Percentiles rank a stretch among this genome's conserved stretches.
Evolutionary conservation across 176 grass and related monocot species (phyloP).

Genomic region (Oryza meridionalis): DNA sequence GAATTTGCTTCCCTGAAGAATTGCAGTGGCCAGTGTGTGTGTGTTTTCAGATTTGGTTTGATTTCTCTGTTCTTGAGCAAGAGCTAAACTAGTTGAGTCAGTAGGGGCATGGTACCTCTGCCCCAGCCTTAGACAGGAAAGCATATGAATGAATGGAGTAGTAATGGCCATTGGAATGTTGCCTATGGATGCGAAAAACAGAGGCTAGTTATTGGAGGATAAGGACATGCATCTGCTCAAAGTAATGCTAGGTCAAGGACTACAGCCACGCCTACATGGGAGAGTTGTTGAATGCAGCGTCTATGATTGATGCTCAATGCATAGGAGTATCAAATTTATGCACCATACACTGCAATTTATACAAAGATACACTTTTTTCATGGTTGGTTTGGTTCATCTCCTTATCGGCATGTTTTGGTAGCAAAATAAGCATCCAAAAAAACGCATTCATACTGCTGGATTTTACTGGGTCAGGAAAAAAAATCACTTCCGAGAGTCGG

Average conservation of each 20-base stretch:
- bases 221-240: constrained; percentile 26
- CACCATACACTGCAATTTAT: not conserved
- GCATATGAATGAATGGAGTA: not conserved
- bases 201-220: not conserved
- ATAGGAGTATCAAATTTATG: not conserved
- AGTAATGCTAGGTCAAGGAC: constrained; percentile 27
- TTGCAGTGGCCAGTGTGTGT: not conserved
- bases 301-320: constrained; percentile 1
- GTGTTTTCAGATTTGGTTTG: not conserved
- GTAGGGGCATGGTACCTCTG: not conserved
- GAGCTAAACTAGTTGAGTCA: not conserved
- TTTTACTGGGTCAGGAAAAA: not conserved
- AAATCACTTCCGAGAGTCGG: not conserved
- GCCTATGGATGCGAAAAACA: not conserved
- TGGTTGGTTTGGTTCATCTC: not conserved
- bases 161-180: not conserved
- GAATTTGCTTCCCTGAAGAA: not conserved
- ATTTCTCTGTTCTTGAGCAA: not conserved
- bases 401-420: not conserved
- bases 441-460: not conserved
- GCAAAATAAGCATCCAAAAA: too few species aligned
- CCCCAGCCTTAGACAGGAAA: not conserved
- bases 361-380: not conserved
- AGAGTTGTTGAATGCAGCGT: not conserved
- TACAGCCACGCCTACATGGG: not conserved